Evolutionary conservation across 371 early-diverging fungal species (phyloP), one percentile per base, ranked within the genome.

Genomic region (Smittium culicis): DNA sequence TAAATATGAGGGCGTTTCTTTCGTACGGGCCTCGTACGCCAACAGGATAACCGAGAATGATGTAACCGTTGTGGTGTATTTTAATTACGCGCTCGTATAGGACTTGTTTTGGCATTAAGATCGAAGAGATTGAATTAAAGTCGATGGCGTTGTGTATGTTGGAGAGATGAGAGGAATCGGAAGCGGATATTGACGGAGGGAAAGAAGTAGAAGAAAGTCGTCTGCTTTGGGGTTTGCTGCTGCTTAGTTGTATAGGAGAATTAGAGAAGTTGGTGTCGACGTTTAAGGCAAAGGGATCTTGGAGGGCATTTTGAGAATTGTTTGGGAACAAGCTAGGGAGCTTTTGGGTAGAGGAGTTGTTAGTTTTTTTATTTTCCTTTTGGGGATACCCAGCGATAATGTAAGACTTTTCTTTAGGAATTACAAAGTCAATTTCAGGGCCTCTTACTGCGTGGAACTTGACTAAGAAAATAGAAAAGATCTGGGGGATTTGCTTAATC

Each of bases 51-150:
- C 76, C 71, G 70, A 75, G 73, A 34, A 75, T 65, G 35, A 71
- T 75, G 70, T 70, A 58, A 30, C 31, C 56, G 0, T 72, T 76
- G 32, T 74, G 72, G 30, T 68, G 63, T 17, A 76, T 67, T 20
- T 74, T 75, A 1, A 75, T 73, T 2, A 75, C 67, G 20, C 71
- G 67, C 70, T 75, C 76, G 57, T 70, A 75, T 66, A 76, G 35
- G 1, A 73, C 68, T 28, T 75, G 68, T 54, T 75, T 75, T 28
- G 76, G 76, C 35, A 75, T 75, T 28, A 75, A 69, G 57, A 75
- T 60, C 17, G 72, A 54, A 45, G 74, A 70, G 16, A 75, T 73
- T 11, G 76, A 68, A 67, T 75, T 75, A 57, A 75, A 75, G 65
- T 75, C 77, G 30, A 75, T 75, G 67, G 65, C 0, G 34, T 56